Percentiles rank a stretch among this genome's conserved stretches.
These are phyloP conservation scores for Phragmites australis DNA, from an alignment of 176 grass and related monocot genomes.

Conservation along the genomic window DNA sequence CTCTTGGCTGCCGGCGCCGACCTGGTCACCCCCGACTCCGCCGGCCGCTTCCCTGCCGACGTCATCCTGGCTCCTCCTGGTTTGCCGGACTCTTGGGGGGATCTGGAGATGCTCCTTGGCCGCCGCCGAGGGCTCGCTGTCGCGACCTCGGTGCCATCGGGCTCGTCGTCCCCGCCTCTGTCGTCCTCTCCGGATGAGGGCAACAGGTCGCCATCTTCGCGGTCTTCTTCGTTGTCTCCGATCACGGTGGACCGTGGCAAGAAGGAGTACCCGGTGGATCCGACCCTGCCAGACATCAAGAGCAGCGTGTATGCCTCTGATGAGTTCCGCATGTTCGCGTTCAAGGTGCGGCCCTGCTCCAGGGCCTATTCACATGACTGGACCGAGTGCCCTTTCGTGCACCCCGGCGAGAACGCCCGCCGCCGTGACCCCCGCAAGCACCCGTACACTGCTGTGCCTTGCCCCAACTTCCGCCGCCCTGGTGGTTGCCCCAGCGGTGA, in stretches of 20 bases:
- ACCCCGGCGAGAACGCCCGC: slow-evolving; percentile 81
- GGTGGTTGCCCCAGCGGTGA: slow-evolving; percentile 70
- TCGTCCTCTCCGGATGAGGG: slow-evolving; percentile 66
- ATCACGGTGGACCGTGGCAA: slow-evolving; percentile 54
- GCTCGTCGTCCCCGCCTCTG: slow-evolving; percentile 54
- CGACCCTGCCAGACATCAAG: slow-evolving; percentile 84
- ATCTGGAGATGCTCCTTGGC: slow-evolving; percentile 59
- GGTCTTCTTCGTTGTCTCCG: slow-evolving; percentile 56
- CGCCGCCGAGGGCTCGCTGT: slow-evolving; percentile 43
- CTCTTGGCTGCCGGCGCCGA: slow-evolving; percentile 78
- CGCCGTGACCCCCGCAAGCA: slow-evolving; percentile 80
- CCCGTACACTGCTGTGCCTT: slow-evolving; percentile 79
- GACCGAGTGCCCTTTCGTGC: slow-evolving; percentile 93
- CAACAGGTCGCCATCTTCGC: slow-evolving; percentile 45
- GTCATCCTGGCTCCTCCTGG: slow-evolving; percentile 47
- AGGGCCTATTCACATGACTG: slow-evolving; percentile 89
- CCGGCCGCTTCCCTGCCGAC: slow-evolving; percentile 51
- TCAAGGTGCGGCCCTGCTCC: slow-evolving; percentile 89
- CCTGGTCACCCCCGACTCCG: slow-evolving; percentile 42
- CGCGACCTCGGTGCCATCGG: slow-evolving; percentile 31
- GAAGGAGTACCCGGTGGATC: slow-evolving; percentile 88
- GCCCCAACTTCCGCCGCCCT: slow-evolving; percentile 77
- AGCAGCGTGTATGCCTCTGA: slow-evolving; percentile 74
- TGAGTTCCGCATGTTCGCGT: slow-evolving; percentile 89
- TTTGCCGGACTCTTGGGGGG: slow-evolving; percentile 20